Evolutionary conservation across 2,329 filamentous ascomycete genomes (phyloP), one percentile per base, ranked within the genome.

Genomic region (Claviceps humidiphila): DNA sequence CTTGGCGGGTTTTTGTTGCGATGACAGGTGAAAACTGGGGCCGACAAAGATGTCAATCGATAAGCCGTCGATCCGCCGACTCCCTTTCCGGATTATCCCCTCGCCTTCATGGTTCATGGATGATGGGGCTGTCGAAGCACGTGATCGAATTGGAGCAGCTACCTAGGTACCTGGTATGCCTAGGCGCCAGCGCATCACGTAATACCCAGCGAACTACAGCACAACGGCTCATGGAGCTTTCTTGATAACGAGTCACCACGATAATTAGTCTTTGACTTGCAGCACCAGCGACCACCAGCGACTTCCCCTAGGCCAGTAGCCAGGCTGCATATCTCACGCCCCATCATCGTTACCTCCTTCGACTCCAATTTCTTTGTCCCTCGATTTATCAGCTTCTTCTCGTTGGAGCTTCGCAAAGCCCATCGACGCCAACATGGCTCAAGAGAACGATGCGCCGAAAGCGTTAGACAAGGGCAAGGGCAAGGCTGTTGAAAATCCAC

Each of bases 401-500:
- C 46, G 43, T 52, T 57, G 53, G 53, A 64, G 58, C 59, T 63
- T 57, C 55, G 53, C 53, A 44, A 60, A 48, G 40, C 57, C 53
- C 55, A 50, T 61, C 62, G 60, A 64, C 65, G 61, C 67, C 69
- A 77, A 71, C 72, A 95, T 97, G 93, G 90, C 90, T 74, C 87
- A 95, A 77, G 89, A 94, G 72, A 88, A 85, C 74, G 87, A 95
- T 73, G 80, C 84, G 77, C 78, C 86, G 69, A 87, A 86, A 71
- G 75, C 85, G 68, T 79, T 82, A 68, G 89, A 95, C 72, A 97
- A 97, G 80, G 90, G 89, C 72, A 98, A 98, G 78, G 91, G 82
- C 67, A 98, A 97, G 77, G 89, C 84, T 57, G 77, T 83, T 56
- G 84, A 88, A 54, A 79, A 80, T 62, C 74, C 79, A 55, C 81